phyloP scores from a whole-genome alignment of 495 filamentous ascomycete genomes.

The Melanomma pulvis-pyrius region DNA sequence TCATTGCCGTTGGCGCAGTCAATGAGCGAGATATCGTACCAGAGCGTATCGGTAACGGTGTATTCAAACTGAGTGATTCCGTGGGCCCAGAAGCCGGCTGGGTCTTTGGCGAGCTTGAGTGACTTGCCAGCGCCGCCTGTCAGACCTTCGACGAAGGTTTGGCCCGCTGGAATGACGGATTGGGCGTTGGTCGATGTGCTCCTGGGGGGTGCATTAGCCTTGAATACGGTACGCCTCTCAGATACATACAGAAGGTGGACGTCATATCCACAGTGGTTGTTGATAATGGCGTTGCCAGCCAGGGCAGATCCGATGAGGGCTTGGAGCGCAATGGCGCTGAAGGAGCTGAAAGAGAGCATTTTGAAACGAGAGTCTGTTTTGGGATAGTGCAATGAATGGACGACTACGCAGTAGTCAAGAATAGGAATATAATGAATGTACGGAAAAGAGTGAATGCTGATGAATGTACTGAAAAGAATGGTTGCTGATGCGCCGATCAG shows the following conservation, averaged over 20 bases:
- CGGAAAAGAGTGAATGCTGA: background rate
- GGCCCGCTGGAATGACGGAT: background rate
- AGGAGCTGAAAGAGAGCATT: background rate
- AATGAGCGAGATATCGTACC: constrained; percentile 26
- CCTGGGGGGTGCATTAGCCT: too few relatives aligned
- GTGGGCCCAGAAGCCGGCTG: constrained; percentile 2
- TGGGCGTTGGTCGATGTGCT: background rate
- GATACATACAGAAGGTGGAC: background rate
- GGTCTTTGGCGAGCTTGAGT: constrained; percentile 2
- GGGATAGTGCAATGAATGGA: constrained; percentile 1
- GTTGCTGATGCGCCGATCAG: background rate
- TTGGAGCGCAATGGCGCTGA: constrained; percentile 4
- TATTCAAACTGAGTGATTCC: constrained; percentile 24
- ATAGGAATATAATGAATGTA: too few relatives aligned
- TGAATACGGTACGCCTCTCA: background rate
- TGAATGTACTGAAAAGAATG: background rate
- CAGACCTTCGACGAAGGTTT: background rate
- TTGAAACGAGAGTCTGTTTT: background rate
- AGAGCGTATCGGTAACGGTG: constrained; percentile 4
- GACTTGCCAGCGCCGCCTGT: background rate
- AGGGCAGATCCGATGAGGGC: background rate
- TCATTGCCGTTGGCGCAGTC: constrained; percentile 17
- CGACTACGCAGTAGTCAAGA: constrained; percentile 9
- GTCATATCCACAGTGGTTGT: constrained; percentile 3
- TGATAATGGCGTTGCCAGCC: constrained; percentile 1